phyloP scores from a whole-genome alignment of 2,329 filamentous ascomycete species.

The Diplodia sapinea region DNA sequence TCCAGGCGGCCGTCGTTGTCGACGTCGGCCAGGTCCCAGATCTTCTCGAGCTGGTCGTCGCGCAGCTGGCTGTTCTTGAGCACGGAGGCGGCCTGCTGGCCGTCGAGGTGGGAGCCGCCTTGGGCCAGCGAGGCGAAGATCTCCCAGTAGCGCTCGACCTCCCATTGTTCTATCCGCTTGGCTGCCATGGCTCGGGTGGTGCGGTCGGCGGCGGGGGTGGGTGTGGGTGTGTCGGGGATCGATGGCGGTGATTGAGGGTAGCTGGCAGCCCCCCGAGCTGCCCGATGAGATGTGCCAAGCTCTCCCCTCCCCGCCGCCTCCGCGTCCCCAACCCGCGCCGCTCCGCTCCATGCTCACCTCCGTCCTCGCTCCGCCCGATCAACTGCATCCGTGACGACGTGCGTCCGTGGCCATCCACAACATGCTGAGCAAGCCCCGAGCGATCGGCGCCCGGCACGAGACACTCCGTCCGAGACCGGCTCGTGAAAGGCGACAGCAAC shows the following conservation, averaged over 20 bases:
- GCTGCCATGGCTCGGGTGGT: conserved; percentile 40
- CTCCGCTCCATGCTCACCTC: neutral
- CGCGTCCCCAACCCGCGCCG: neutral
- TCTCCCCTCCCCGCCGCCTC: neutral
- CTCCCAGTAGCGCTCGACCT: conserved; percentile 80
- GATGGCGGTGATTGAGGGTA: conserved; percentile 9
- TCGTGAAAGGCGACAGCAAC: neutral
- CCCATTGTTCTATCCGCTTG: conserved; percentile 71
- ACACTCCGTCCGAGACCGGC: neutral
- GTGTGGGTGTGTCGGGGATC: conserved; percentile 5
- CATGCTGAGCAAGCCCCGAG: neutral
- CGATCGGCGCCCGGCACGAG: neutral
- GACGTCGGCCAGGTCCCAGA: conserved; percentile 97
- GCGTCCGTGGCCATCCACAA: neutral
- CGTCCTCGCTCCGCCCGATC: neutral
- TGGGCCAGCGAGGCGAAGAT: conserved; percentile 73
- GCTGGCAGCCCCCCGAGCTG: conserved; percentile 12
- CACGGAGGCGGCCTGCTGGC: conserved; percentile 71
- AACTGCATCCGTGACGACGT: neutral
- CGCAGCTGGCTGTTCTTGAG: conserved; percentile 75
- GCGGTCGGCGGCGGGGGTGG: neutral
- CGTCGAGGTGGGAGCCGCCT: conserved; percentile 69
- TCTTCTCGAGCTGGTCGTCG: conserved; percentile 87
- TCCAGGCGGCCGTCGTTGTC: conserved; percentile 97
- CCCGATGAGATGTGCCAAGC: conserved; percentile 27